These are phyloP conservation scores for Raffaelea albimanens DNA, from an alignment of 2,329 filamentous ascomycete genomes.

Conservation along the genomic window DNA sequence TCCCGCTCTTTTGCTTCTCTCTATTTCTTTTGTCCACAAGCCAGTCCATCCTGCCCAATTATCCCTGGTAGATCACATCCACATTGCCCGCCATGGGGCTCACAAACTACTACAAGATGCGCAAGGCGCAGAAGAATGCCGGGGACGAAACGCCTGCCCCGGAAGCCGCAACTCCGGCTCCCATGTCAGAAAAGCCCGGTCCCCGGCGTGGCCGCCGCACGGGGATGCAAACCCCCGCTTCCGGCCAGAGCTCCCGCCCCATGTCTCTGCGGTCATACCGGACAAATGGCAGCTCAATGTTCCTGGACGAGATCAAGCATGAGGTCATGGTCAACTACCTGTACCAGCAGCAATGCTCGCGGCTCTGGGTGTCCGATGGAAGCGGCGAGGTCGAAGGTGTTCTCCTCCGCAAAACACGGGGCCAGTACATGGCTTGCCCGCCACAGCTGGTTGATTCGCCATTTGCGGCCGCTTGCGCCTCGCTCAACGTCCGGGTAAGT, in stretches of 20 bases:
- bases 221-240: slow-evolving; percentile 8
- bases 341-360: slow-evolving; percentile 68
- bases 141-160: neutral
- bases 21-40: too few relatives aligned
- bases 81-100: neutral
- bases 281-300: slow-evolving; percentile 40
- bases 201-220: slow-evolving; percentile 10
- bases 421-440: slow-evolving; percentile 65
- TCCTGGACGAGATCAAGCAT: slow-evolving; percentile 65
- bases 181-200: slow-evolving; percentile 27
- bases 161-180: neutral
- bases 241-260: slow-evolving; percentile 37
- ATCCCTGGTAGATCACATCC: too few relatives aligned
- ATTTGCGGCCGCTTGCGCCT: slow-evolving; percentile 54
- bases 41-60: too few relatives aligned
- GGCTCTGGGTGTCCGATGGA: slow-evolving; percentile 64
- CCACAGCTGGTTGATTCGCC: slow-evolving; percentile 51
- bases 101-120: slow-evolving; percentile 3
- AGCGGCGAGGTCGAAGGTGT: slow-evolving; percentile 63
- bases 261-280: slow-evolving; percentile 35
- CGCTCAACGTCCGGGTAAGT: slow-evolving; percentile 62
- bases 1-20: too few relatives aligned
- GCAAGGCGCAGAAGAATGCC: neutral
- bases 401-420: slow-evolving; percentile 56
- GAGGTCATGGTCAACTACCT: slow-evolving; percentile 79